These are phyloP conservation scores for Monosporascus sp. DNA, from an alignment of 2,329 filamentous ascomycete species.

Conservation along the genomic window DNA sequence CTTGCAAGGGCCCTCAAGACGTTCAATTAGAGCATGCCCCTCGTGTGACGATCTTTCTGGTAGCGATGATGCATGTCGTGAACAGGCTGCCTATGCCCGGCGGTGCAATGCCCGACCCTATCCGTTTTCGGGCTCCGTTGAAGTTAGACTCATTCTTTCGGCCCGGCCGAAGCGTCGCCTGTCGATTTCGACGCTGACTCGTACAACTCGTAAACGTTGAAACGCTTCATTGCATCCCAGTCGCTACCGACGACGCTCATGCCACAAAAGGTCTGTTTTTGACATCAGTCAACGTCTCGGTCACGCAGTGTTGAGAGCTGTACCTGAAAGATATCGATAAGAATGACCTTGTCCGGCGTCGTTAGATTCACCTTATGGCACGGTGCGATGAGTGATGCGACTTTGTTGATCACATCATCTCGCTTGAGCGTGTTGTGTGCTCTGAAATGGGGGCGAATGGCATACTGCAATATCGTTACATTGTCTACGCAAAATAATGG, in stretches of 20 bases:
- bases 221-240: slow-evolving; percentile 70
- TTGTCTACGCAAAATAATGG: slow-evolving; percentile 1
- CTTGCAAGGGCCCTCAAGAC: too few relatives aligned
- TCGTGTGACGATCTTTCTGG: not conserved
- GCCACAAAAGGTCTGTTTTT: slow-evolving; percentile 61
- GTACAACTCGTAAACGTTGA: slow-evolving; percentile 73
- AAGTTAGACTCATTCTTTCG: not conserved
- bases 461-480: slow-evolving; percentile 52
- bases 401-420: slow-evolving; percentile 63
- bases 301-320: slow-evolving; percentile 4
- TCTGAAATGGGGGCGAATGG: slow-evolving; percentile 74
- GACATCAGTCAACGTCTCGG: too few relatives aligned
- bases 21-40: too few relatives aligned
- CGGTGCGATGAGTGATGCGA: slow-evolving; percentile 60
- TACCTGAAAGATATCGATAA: slow-evolving; percentile 79
- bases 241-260: slow-evolving; percentile 73
- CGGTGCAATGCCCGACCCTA: not conserved
- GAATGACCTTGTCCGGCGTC: slow-evolving; percentile 70
- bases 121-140: not conserved
- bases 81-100: not conserved
- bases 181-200: slow-evolving; percentile 28
- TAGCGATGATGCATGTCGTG: not conserved
- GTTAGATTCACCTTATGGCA: slow-evolving; percentile 73
- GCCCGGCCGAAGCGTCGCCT: slow-evolving; percentile 8
- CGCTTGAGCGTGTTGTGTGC: slow-evolving; percentile 67